Evolutionary conservation across 345 rosid species (phyloP), one percentile per base, ranked within the genome.

Genomic region (Syzygium aromaticum): DNA sequence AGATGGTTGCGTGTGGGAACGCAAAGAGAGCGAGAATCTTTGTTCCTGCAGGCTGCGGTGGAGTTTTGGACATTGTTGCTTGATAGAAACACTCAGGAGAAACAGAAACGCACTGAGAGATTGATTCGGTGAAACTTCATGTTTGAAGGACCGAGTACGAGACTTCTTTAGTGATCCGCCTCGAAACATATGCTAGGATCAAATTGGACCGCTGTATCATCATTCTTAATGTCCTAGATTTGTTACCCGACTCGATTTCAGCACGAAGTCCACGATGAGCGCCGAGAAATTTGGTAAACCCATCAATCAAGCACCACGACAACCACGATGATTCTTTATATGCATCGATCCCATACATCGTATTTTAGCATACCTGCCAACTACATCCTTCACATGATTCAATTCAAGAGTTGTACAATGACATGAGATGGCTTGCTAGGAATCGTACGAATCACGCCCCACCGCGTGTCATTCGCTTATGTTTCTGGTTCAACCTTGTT

Each of bases 401-500:
- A 73, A 33, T 38, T 2, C 4, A 19, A 19, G 25, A 9, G 0
- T 17, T 0, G 80, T 17, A 0, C 7, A 0, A 4, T 0, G 2
- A 9, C 80, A 0, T 0, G 7, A 13, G 49, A 0, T 73, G 49
- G 80, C 25, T 38, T 73, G 80, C 80, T 19, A 13, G 77, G 43
- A 30, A 30, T 33, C 2, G 19, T 17, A 73, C 1, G 46, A 19
- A 19, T 38, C 14, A 73, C 38, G 1, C 25, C 80, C 25, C 33
- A 0, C 13, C 80, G 5, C 25, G 80, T 0, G 13, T 38, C 49
- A 38, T 73, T 33, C 49, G 2, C 80, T 33, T 0, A 73, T 73
- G 80, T 73, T 73, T 73, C 80, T 33, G 25, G 27, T 73, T 17
- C 49, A 7, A 73, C 0, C 80, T 33, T 38, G 80, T 73, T 73